Conservation (phyloP, 2,329 filamentous ascomycete genomes). For the Fusarium burgessii region DNA sequence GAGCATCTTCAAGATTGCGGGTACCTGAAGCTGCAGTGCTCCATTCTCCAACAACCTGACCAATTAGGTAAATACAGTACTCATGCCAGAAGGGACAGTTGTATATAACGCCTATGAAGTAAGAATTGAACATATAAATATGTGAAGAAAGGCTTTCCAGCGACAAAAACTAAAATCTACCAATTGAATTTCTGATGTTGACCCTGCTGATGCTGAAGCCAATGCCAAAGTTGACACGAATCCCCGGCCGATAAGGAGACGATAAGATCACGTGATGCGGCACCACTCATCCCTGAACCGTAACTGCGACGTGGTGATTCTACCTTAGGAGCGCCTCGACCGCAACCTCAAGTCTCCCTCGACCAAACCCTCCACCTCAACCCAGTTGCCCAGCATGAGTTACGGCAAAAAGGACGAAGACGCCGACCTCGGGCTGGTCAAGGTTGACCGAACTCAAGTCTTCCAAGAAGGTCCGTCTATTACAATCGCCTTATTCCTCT, state of each 20-base stretch:
- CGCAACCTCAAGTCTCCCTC: slow-evolving; percentile 52
- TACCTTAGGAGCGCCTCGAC: slow-evolving; percentile 44
- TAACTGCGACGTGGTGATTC: slow-evolving; percentile 57
- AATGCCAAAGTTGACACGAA: slow-evolving; percentile 44
- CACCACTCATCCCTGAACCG: slow-evolving; percentile 47
- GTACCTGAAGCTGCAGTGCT: slow-evolving; percentile 16
- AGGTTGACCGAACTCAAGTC: slow-evolving; percentile 96
- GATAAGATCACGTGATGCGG: slow-evolving; percentile 52
- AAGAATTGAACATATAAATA: background rate
- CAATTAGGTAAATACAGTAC: background rate
- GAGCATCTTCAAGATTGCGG: background rate
- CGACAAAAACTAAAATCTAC: background rate
- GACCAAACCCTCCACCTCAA: slow-evolving; percentile 47
- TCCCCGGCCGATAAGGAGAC: slow-evolving; percentile 44
- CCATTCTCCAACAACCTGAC: slow-evolving; percentile 12
- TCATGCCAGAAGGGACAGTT: background rate
- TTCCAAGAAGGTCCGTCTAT: slow-evolving; percentile 90
- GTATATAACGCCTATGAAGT: background rate
- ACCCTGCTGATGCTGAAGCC: background rate
- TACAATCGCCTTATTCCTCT: slow-evolving; percentile 47
- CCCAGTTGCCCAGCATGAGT: slow-evolving; percentile 76
- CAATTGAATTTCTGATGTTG: background rate
- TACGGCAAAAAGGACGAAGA: slow-evolving; percentile 99
- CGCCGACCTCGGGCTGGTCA: slow-evolving; percentile 91
- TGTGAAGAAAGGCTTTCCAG: background rate